These are phyloP conservation scores for Globisporangium echinulatum DNA, from an alignment of 352 stramenopile species.

Conservation along the genomic window DNA sequence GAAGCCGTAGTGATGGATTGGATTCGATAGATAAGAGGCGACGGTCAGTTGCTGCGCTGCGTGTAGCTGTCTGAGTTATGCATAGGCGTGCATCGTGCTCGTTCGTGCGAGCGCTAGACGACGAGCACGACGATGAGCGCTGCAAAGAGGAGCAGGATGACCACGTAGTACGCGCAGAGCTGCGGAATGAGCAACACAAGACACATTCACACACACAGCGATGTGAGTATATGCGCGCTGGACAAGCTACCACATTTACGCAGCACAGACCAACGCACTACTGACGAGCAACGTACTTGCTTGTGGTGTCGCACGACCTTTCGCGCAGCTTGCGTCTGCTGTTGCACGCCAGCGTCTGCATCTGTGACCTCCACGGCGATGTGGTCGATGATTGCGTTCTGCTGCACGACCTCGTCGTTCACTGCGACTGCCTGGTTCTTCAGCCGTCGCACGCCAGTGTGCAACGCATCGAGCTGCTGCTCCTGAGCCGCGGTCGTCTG, in stretches of 20 bases:
- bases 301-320: slow-evolving; percentile 40
- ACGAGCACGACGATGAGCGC: slow-evolving; percentile 50
- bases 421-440: slow-evolving; percentile 46
- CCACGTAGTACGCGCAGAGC: slow-evolving; percentile 12
- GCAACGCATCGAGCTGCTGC: slow-evolving; percentile 47
- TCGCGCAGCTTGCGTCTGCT: slow-evolving; percentile 44
- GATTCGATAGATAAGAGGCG: too few relatives aligned
- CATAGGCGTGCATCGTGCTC: not conserved
- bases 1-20: too few relatives aligned
- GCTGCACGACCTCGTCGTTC: slow-evolving; percentile 50
- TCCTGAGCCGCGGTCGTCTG: slow-evolving; percentile 43
- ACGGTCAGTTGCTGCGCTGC: not conserved
- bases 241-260: not conserved
- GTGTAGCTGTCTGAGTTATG: too few relatives aligned
- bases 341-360: slow-evolving; percentile 31
- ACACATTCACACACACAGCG: not conserved
- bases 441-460: slow-evolving; percentile 40
- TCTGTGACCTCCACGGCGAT: slow-evolving; percentile 38
- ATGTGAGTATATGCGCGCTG: not conserved
- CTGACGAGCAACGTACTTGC: slow-evolving; percentile 16
- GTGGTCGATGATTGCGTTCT: slow-evolving; percentile 59
- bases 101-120: slow-evolving; percentile 17
- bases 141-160: slow-evolving; percentile 43
- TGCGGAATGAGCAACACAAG: not conserved
- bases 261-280: not conserved